phyloP scores from a whole-genome alignment of 2,329 filamentous ascomycete species.

The Mycosphaerella arachidis region DNA sequence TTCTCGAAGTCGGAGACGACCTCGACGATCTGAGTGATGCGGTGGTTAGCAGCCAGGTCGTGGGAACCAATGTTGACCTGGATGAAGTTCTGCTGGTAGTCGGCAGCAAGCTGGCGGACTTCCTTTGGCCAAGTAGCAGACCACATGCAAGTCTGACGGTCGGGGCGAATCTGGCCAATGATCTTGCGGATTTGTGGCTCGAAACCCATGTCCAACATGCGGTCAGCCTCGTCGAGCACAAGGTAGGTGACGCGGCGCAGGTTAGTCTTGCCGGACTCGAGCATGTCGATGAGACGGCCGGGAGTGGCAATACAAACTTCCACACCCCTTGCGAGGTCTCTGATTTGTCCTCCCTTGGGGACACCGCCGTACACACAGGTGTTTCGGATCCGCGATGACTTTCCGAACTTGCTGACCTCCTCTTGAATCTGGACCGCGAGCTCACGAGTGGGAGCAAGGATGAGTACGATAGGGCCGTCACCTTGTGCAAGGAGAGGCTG shows the following conservation, averaged over 20 bases:
- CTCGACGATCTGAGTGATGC: slow-evolving; percentile 96
- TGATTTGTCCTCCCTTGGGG: slow-evolving; percentile 93
- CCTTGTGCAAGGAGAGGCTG: slow-evolving; percentile 93
- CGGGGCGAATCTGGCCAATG: slow-evolving; percentile 92
- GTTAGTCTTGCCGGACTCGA: slow-evolving; percentile 97
- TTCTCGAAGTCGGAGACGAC: slow-evolving; percentile 96
- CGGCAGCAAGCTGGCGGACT: slow-evolving; percentile 82
- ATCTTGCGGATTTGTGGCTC: slow-evolving; percentile 99
- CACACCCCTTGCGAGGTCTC: slow-evolving; percentile 88
- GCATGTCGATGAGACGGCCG: slow-evolving; percentile 96
- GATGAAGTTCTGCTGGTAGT: slow-evolving; percentile 93
- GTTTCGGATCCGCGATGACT: slow-evolving; percentile 95
- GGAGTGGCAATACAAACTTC: slow-evolving; percentile 98
- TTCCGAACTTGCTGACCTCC: slow-evolving; percentile 97
- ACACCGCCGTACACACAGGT: slow-evolving; percentile 99
- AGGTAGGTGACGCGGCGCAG: slow-evolving; percentile 96
- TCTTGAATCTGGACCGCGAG: slow-evolving; percentile 97
- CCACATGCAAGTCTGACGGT: slow-evolving; percentile 99
- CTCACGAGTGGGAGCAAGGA: slow-evolving; percentile 94
- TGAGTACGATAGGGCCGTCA: slow-evolving; percentile 92
- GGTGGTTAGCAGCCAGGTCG: slow-evolving; percentile 93
- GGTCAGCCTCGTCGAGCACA: slow-evolving; percentile 97
- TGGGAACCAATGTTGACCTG: slow-evolving; percentile 98
- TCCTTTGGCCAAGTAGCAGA: slow-evolving; percentile 99
- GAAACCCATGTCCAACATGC: slow-evolving; percentile 99